phyloP scores from a whole-genome alignment of 2,329 filamentous ascomycete genomes.

The Phaeosphaeria sp. region DNA sequence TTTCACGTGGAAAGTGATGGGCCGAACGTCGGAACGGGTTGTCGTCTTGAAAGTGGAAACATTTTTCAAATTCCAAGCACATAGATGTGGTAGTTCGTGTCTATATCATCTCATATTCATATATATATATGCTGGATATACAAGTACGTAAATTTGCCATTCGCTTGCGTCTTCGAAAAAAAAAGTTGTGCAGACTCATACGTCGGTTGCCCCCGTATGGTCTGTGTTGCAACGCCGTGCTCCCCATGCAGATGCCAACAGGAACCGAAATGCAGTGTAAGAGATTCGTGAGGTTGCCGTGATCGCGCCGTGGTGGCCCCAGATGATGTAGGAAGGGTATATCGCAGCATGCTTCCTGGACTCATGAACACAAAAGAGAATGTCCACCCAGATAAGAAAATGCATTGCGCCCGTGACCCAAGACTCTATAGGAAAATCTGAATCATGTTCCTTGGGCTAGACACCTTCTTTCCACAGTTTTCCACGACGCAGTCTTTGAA shows the following conservation, averaged over 20 bases:
- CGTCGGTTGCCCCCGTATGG: too few relatives aligned
- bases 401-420: neutral
- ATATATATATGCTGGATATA: conserved; percentile 3
- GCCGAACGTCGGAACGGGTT: neutral
- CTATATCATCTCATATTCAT: neutral
- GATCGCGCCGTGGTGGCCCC: neutral
- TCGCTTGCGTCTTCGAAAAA: too few relatives aligned
- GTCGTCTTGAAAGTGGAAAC: neutral
- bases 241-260: conserved; percentile 31
- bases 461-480: conserved; percentile 49
- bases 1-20: neutral
- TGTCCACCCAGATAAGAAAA: neutral
- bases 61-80: too few relatives aligned
- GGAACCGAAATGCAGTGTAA: neutral
- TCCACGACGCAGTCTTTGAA: conserved; percentile 56
- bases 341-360: neutral
- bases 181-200: too few relatives aligned
- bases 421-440: conserved; percentile 48
- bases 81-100: neutral
- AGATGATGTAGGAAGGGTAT: neutral
- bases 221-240: conserved; percentile 21
- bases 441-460: conserved; percentile 45
- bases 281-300: neutral
- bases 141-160: conserved; percentile 7
- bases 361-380: neutral